These are phyloP conservation scores for Exophiala sideris DNA, from an alignment of 2,329 filamentous ascomycete species.

Conservation along the genomic window DNA sequence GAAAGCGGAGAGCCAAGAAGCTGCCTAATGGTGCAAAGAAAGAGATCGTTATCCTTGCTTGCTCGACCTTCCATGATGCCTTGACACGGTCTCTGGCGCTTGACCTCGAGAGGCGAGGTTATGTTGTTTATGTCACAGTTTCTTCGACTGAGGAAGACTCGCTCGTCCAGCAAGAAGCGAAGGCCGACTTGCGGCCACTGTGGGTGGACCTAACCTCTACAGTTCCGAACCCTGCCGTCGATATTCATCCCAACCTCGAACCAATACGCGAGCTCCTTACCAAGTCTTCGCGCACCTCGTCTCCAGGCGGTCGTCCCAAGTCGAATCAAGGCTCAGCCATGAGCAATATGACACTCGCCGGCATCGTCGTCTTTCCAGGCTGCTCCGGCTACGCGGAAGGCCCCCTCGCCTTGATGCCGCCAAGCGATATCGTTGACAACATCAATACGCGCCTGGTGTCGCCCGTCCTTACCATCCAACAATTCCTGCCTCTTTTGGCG, in stretches of 20 bases:
- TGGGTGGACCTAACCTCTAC: slow-evolving; percentile 74
- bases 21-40: slow-evolving; percentile 78
- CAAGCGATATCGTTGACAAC: slow-evolving; percentile 80
- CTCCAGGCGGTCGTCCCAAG: slow-evolving; percentile 7
- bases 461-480: slow-evolving; percentile 82
- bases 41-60: slow-evolving; percentile 84
- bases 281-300: slow-evolving; percentile 18
- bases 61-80: slow-evolving; percentile 73
- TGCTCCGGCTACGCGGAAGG: slow-evolving; percentile 74
- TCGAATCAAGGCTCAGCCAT: slow-evolving; percentile 16
- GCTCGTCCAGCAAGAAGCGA: slow-evolving; percentile 67
- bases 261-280: slow-evolving; percentile 27
- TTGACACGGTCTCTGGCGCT: slow-evolving; percentile 77
- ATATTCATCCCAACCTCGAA: slow-evolving; percentile 29
- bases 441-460: slow-evolving; percentile 89
- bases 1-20: slow-evolving; percentile 71
- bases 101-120: slow-evolving; percentile 86
- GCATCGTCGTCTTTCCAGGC: slow-evolving; percentile 78
- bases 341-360: slow-evolving; percentile 58
- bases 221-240: slow-evolving; percentile 23
- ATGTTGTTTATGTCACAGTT: slow-evolving; percentile 88
- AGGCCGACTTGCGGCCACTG: slow-evolving; percentile 77
- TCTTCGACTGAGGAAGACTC: slow-evolving; percentile 81
- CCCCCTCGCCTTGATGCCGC: slow-evolving; percentile 78
- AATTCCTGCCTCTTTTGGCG: slow-evolving; percentile 76